Evolutionary conservation across 441 rosid species (phyloP).

Genomic region (Pelargonium myrrhifolium): DNA sequence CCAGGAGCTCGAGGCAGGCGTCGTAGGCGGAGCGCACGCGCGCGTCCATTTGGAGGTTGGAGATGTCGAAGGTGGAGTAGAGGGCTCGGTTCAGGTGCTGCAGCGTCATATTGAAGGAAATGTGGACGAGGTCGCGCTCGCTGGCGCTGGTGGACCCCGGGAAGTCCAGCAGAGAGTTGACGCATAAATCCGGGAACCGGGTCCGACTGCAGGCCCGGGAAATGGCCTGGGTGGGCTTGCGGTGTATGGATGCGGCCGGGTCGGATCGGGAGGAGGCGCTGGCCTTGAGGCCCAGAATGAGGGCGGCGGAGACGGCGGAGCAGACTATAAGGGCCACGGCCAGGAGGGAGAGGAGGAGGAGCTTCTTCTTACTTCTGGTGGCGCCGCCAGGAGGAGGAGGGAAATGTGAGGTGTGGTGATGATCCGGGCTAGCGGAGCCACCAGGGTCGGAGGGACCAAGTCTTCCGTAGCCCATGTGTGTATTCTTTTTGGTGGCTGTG

Average conservation of each 20-base stretch:
- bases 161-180: conserved; percentile 52
- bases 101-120: conserved; percentile 82
- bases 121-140: conserved; percentile 71
- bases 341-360: conserved; percentile 41
- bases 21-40: conserved; percentile 66
- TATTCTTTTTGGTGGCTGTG: background rate
- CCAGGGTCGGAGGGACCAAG: conserved; percentile 39
- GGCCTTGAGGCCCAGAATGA: conserved; percentile 34
- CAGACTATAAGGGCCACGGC: conserved; percentile 39
- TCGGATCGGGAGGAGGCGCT: conserved; percentile 12
- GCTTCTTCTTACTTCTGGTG: conserved; percentile 23
- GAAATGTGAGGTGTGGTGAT: background rate
- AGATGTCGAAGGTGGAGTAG: conserved; percentile 45
- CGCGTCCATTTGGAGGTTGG: conserved; percentile 47
- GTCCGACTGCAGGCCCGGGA: conserved; percentile 59
- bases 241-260: conserved; percentile 20
- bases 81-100: conserved; percentile 68
- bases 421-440: conserved; percentile 18
- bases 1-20: conserved; percentile 83
- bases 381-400: conserved; percentile 7
- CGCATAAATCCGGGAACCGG: conserved; percentile 54
- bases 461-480: conserved; percentile 44
- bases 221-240: conserved; percentile 60
- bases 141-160: conserved; percentile 58
- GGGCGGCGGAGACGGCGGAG: conserved; percentile 45